phyloP scores from a whole-genome alignment of 805 yeast genomes.

The Candida ortonii region DNA sequence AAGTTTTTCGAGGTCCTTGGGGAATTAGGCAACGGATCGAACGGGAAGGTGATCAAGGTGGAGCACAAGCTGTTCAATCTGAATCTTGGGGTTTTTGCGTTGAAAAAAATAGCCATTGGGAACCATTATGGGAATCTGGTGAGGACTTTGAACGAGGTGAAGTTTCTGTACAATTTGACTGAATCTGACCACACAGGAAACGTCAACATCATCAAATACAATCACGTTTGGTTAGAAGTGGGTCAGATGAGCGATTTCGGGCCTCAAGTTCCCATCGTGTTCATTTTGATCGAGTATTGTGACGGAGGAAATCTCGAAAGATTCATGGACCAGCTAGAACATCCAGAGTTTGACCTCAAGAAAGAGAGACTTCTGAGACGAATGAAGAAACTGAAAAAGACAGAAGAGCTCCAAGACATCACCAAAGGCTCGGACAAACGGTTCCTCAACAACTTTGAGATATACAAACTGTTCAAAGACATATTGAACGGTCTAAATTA shows the following conservation, averaged over 20 bases:
- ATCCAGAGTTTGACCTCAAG: constrained; percentile 37
- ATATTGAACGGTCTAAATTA: constrained; percentile 67
- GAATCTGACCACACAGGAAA: constrained; percentile 28
- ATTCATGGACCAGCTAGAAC: constrained; percentile 40
- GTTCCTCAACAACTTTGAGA: constrained; percentile 52
- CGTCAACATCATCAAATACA: constrained; percentile 72
- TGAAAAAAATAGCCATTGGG: constrained; percentile 83
- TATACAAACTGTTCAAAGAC: constrained; percentile 65
- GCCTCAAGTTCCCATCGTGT: constrained; percentile 59
- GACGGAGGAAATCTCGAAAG: constrained; percentile 85
- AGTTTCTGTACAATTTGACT: constrained; percentile 57
- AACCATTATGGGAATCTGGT: constrained; percentile 65
- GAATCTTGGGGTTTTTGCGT: constrained; percentile 75
- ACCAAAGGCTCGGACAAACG: constrained; percentile 12
- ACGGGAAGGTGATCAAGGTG: constrained; percentile 82
- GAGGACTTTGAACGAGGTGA: constrained; percentile 74
- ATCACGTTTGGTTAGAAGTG: constrained; percentile 89
- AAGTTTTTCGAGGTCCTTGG: constrained; percentile 64
- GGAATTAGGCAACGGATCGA: constrained; percentile 75
- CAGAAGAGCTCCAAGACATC: background rate
- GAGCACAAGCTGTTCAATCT: constrained; percentile 74
- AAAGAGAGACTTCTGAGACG: constrained; percentile 36
- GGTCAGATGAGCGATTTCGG: constrained; percentile 51
- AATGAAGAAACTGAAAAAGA: constrained; percentile 15
- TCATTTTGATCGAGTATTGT: constrained; percentile 82